These are phyloP conservation scores for Casaregolazyma suthepensis DNA, from an alignment of 1,139 yeast species.

Conservation along the genomic window DNA sequence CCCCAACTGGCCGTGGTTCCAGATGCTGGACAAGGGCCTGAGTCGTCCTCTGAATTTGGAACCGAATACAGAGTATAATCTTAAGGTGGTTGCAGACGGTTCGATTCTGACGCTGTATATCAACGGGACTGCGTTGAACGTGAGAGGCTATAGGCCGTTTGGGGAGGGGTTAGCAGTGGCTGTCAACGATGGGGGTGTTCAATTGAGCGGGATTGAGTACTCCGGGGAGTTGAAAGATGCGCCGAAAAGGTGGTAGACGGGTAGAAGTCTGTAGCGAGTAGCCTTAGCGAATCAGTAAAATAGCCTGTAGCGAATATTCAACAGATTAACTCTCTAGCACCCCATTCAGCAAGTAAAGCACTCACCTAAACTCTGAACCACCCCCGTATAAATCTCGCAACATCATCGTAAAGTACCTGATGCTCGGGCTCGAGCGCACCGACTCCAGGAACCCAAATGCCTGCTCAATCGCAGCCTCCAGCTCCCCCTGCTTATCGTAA, in stretches of 20 bases:
- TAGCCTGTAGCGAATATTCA: too few species aligned
- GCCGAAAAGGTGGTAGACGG: constrained; percentile 4
- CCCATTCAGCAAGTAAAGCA: neutral
- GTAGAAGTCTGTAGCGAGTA: too few species aligned
- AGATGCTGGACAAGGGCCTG: constrained; percentile 8
- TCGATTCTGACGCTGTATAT: constrained; percentile 7
- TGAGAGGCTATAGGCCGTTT: constrained; percentile 3
- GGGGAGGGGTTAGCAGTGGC: constrained; percentile 7
- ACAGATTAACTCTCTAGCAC: too few species aligned
- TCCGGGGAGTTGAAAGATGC: constrained; percentile 3
- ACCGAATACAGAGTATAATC: constrained; percentile 6
- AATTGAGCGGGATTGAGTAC: constrained; percentile 2
- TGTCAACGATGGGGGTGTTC: constrained; percentile 3
- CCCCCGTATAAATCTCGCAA: constrained; percentile 2
- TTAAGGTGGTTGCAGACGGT: constrained; percentile 8
- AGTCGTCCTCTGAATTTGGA: constrained; percentile 7
- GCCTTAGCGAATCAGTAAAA: too few species aligned
- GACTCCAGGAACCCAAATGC: constrained; percentile 10
- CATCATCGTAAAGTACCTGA: constrained; percentile 4
- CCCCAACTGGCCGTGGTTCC: constrained; percentile 10
- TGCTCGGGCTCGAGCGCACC: constrained; percentile 4
- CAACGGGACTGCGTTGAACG: constrained; percentile 8
- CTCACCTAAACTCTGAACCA: neutral
- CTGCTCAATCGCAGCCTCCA: constrained; percentile 3
- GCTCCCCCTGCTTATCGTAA: constrained; percentile 3